A percentile compares a stretch with the other conserved stretches of the same genome.
phyloP scores from a whole-genome alignment of 305 asterid genomes.

The Plantago lanceolata region DNA sequence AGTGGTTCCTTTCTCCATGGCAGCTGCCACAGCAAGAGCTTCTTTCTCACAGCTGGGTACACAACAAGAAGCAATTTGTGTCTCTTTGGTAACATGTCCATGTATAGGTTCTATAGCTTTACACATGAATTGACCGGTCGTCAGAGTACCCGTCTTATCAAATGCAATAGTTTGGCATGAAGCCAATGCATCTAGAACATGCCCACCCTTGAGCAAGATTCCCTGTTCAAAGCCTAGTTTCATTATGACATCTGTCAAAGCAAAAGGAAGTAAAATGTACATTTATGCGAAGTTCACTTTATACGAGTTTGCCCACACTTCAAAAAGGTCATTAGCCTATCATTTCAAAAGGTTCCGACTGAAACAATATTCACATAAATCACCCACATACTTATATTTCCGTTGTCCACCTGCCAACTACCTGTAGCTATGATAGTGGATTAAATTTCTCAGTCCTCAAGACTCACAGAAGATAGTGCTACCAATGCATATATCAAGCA shows the following conservation, averaged over 20 bases:
- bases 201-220: slow-evolving; percentile 92
- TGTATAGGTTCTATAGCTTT: slow-evolving; percentile 99
- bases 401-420: not conserved
- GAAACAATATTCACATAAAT: too few relatives aligned
- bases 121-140: slow-evolving; percentile 94
- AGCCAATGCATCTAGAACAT: slow-evolving; percentile 89
- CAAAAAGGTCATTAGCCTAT: not conserved
- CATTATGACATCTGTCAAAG: slow-evolving; percentile 17
- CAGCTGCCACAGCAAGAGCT: slow-evolving; percentile 99
- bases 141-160: slow-evolving; percentile 97
- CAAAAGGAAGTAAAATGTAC: not conserved
- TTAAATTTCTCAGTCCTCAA: not conserved
- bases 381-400: not conserved
- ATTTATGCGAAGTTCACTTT: slow-evolving; percentile 6
- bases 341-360: too few relatives aligned
- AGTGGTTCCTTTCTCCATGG: slow-evolving; percentile 99
- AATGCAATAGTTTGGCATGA: slow-evolving; percentile 91
- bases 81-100: slow-evolving; percentile 56
- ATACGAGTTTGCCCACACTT: not conserved
- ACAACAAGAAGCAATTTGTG: slow-evolving; percentile 59
- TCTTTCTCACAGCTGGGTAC: slow-evolving; percentile 93
- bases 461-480: not conserved
- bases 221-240: slow-evolving; percentile 51
- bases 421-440: not conserved
- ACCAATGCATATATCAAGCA: not conserved